Percentiles rank a stretch among this genome's conserved stretches.
These are phyloP conservation scores for Tolypocladium sp. DNA, from an alignment of 2,329 filamentous ascomycete genomes.

Conservation along the genomic window DNA sequence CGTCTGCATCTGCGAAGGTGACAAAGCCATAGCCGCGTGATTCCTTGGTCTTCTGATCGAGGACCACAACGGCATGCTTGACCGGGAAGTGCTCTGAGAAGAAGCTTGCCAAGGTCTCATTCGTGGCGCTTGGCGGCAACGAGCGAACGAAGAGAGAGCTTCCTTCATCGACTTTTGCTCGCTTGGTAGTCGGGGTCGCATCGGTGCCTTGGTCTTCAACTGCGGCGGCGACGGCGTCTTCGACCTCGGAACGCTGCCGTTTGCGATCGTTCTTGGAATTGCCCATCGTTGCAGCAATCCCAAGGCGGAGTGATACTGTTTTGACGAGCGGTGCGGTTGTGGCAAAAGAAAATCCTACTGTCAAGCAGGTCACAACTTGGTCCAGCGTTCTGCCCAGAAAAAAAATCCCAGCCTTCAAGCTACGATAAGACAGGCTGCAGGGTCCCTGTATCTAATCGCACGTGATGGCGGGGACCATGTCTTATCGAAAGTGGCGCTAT, in stretches of 20 bases:
- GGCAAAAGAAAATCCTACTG: background rate
- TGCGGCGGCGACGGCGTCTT: conserved; percentile 17
- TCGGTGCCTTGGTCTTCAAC: conserved; percentile 22
- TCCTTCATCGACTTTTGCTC: conserved; percentile 48
- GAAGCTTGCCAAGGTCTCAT: conserved; percentile 72
- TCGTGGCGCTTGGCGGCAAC: conserved; percentile 68
- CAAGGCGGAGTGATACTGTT: background rate
- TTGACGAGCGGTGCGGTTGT: background rate
- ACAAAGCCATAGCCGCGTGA: conserved; percentile 95
- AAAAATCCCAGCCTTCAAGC: conserved; percentile 12
- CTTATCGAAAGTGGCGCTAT: conserved; percentile 11
- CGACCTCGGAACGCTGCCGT: conserved; percentile 23
- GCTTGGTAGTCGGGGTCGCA: conserved; percentile 35
- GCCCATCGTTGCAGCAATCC: conserved; percentile 14
- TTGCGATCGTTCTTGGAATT: conserved; percentile 22
- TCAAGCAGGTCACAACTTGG: background rate
- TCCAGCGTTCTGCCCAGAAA: conserved; percentile 7
- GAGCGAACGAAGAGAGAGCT: conserved; percentile 86
- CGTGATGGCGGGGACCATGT: conserved; percentile 17
- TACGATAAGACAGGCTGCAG: background rate
- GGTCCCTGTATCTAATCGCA: conserved; percentile 17
- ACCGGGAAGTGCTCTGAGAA: conserved; percentile 93
- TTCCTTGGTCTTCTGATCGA: conserved; percentile 74
- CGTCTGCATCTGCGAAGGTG: conserved; percentile 88
- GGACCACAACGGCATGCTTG: conserved; percentile 90